Evolutionary conservation across 108 stramenopile genomes (phyloP).

Genomic region (Skeletonema costatum): DNA sequence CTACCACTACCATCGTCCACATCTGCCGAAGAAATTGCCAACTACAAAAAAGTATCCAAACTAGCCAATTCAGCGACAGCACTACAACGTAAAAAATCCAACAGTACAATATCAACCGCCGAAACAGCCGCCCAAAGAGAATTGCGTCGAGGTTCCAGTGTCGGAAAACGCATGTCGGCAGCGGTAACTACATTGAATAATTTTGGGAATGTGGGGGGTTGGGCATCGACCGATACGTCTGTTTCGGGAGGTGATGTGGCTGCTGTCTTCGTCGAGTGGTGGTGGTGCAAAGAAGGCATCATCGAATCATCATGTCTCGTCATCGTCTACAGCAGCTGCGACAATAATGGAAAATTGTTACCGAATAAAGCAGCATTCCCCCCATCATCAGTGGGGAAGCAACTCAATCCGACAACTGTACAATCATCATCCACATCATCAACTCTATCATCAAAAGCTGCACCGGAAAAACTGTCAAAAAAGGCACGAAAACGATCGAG

Average conservation of each 20-base stretch:
- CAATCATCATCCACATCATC: background rate
- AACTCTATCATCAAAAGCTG: background rate
- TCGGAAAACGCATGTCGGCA: slow-evolving; percentile 78
- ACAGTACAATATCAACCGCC: background rate
- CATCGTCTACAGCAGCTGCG: background rate
- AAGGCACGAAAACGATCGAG: background rate
- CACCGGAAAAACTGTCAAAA: background rate
- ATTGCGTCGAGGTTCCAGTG: slow-evolving; percentile 59
- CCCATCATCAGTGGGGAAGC: background rate
- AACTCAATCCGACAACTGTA: background rate
- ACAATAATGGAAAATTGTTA: background rate
- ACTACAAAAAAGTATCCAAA: slow-evolving; percentile 12
- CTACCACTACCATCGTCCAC: background rate
- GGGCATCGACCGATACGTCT: slow-evolving; percentile 22
- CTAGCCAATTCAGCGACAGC: background rate
- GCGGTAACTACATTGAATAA: slow-evolving; percentile 59
- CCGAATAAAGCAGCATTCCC: background rate
- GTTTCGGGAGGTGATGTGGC: background rate
- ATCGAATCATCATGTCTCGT: background rate
- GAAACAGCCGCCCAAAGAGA: slow-evolving; percentile 17
- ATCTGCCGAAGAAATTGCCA: slow-evolving; percentile 8
- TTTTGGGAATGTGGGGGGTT: slow-evolving; percentile 25
- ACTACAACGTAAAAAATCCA: slow-evolving; percentile 13
- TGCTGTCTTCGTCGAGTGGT: background rate
- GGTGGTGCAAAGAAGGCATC: background rate